Base-by-base conservation (phyloP, 2,329 filamentous ascomycete species). In the Xylariales sp. region DNA sequence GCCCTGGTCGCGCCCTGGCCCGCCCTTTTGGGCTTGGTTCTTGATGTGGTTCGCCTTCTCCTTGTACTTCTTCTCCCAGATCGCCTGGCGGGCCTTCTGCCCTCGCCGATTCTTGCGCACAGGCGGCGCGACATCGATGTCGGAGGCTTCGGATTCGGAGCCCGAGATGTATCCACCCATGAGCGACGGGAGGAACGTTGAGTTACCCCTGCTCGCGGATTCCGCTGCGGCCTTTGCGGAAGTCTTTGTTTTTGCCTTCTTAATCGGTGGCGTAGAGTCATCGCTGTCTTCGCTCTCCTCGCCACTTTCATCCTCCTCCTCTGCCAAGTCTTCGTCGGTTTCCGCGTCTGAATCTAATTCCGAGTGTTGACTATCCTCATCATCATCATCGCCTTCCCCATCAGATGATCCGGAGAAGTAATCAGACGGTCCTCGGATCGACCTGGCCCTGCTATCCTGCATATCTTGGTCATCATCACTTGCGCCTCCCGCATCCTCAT, bases 61-160 rank as follows among this genome's bases (percentile, higher is more conserved):
- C 34, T 85, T 85, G 57, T 74, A 91, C 55, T 90, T 91, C 65
- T 87, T 83, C 65, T 91, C 86, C 69, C 81, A 85, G 41, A 93
- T 84, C 17, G 81, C 77, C 55, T 86, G 84, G 7, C 87, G 77
- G n/a, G 83, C 85, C 29, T 81, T 75, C 62, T 94, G 87, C 4
- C 87, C 87, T 32, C 79, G 72, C 16, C 85, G 73, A 52, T 91
- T 90, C 62, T 89, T 90, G 50, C 78, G 78, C 0, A 70, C 62
- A 1, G 68, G 59, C 5, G 69, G 69, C 5, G 74, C 76, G 2
- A 71, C 60, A 37, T 88, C 85, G 16, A 86, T 66, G 45, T 85
- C 82, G 0, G 82, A 85, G 6, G 75, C 76, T 30, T 56, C 54
- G 0, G 74, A 78, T 49, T 87, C 85, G 7, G 82, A 86, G 32